Conservation (phyloP, 805 yeast genomes). For the Wickerhamomyces silvicola region DNA sequence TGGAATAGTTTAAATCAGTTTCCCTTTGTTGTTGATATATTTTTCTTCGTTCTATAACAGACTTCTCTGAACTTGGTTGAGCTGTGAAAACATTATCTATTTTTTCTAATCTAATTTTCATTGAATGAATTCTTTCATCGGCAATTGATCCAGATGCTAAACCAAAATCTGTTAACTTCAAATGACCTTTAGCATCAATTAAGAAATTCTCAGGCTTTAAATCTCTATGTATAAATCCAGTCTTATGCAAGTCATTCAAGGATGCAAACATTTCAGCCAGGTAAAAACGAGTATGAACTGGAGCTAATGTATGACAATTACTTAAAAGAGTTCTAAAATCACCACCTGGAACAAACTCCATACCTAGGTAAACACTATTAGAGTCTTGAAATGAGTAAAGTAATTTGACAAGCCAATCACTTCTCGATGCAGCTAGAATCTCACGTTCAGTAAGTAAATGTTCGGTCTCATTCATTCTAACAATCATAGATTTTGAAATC, state of each 20-base stretch:
- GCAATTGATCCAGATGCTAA: slow-evolving; percentile 95
- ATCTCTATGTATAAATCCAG: slow-evolving; percentile 96
- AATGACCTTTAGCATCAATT: slow-evolving; percentile 86
- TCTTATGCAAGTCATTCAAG: slow-evolving; percentile 85
- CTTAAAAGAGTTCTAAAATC: slow-evolving; percentile 92
- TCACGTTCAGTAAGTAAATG: slow-evolving; percentile 96
- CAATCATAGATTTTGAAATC: slow-evolving; percentile 76
- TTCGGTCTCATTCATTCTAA: slow-evolving; percentile 89
- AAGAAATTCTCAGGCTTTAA: slow-evolving; percentile 91
- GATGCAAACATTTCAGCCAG: slow-evolving; percentile 95
- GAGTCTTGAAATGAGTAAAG: slow-evolving; percentile 93
- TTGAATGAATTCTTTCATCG: slow-evolving; percentile 85
- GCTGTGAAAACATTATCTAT: slow-evolving; percentile 68
- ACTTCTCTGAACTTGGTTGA: slow-evolving; percentile 48
- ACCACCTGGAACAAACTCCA: slow-evolving; percentile 99
- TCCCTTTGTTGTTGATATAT: slow-evolving; percentile 75
- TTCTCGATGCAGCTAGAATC: slow-evolving; percentile 89
- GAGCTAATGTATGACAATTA: slow-evolving; percentile 87
- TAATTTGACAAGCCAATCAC: slow-evolving; percentile 93
- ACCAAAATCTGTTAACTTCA: slow-evolving; percentile 93
- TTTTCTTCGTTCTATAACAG: slow-evolving; percentile 81
- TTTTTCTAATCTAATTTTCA: slow-evolving; percentile 63
- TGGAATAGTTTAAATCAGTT: slow-evolving; percentile 76
- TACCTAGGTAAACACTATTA: slow-evolving; percentile 85
- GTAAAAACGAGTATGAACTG: slow-evolving; percentile 94